phyloP scores from a whole-genome alignment of 495 filamentous ascomycete genomes.

The Talaromyces trachyspermus region DNA sequence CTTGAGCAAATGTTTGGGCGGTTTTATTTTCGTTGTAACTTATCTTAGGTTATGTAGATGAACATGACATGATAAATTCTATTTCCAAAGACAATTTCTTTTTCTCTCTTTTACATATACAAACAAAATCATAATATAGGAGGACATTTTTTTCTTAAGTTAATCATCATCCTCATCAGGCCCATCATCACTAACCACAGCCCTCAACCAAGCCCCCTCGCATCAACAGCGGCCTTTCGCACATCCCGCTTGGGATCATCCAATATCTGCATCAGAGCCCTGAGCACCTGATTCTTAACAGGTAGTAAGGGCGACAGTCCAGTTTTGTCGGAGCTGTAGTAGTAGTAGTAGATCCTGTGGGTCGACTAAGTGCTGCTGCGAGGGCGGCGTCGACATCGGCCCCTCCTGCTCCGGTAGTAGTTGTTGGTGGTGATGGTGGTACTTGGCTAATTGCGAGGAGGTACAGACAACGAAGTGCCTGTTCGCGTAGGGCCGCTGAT shows the following conservation, averaged over 20 bases:
- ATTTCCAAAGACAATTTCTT: too few species aligned
- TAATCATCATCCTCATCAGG: conserved; percentile 37
- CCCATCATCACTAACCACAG: conserved; percentile 54
- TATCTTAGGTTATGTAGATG: too few species aligned
- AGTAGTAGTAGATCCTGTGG: conserved; percentile 12
- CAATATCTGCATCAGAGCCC: conserved; percentile 43
- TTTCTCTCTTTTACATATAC: too few species aligned
- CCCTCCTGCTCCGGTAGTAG: neutral
- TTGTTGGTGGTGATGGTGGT: conserved; percentile 22
- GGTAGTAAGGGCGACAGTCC: conserved; percentile 46
- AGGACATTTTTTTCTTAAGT: neutral
- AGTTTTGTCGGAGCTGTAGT: conserved; percentile 28
- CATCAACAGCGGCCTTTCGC: conserved; percentile 61
- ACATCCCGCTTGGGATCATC: conserved; percentile 66
- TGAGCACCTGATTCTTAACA: conserved; percentile 49
- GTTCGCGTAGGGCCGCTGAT: conserved; percentile 37
- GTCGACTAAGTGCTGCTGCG: neutral
- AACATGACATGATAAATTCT: too few species aligned
- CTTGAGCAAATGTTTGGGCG: too few species aligned
- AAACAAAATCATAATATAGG: too few species aligned
- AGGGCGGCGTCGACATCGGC: conserved; percentile 2
- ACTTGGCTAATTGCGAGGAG: conserved; percentile 34
- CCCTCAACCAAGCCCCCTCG: conserved; percentile 55
- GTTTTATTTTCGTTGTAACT: too few species aligned
- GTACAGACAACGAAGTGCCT: conserved; percentile 49